Conservation (phyloP, 768 basidiomycete species). For the Rossbeevera mucosa region DNA sequence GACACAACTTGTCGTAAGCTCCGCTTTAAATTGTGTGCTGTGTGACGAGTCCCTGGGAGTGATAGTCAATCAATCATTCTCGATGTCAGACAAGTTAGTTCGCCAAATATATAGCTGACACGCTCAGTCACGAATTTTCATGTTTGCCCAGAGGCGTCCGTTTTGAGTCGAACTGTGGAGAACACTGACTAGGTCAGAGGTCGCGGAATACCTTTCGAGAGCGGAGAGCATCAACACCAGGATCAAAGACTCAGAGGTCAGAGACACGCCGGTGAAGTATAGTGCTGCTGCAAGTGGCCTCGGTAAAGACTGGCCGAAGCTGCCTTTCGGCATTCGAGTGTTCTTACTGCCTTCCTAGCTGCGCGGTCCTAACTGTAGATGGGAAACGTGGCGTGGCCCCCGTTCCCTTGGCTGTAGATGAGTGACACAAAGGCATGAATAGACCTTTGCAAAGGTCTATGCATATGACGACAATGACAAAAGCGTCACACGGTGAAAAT, state of each 20-base stretch:
- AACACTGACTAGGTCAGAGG: constrained; percentile 75
- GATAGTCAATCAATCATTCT: constrained; percentile 15
- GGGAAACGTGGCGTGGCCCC: no score
- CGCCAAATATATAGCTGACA: not conserved
- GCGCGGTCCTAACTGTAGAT: no score
- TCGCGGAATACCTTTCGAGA: constrained; percentile 82
- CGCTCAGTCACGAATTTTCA: constrained; percentile 44
- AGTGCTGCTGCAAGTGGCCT: not conserved
- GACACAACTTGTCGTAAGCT: no score
- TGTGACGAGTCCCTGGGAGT: no score
- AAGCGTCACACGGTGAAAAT: no score
- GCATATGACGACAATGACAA: no score
- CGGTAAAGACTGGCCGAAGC: constrained; percentile 4
- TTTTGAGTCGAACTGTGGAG: constrained; percentile 76
- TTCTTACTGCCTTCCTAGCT: no score
- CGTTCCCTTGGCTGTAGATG: no score
- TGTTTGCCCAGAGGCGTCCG: constrained; percentile 89
- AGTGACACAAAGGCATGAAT: no score
- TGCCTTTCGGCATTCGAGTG: constrained; percentile 15
- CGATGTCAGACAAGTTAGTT: constrained; percentile 9
- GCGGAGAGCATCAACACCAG: constrained; percentile 83
- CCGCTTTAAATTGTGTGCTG: no score
- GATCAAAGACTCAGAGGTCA: constrained; percentile 2
- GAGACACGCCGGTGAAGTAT: not conserved
- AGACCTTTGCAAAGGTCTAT: no score